Evolutionary conservation across 306 rosid genomes (phyloP).

Genomic region (Fagus crenata): DNA sequence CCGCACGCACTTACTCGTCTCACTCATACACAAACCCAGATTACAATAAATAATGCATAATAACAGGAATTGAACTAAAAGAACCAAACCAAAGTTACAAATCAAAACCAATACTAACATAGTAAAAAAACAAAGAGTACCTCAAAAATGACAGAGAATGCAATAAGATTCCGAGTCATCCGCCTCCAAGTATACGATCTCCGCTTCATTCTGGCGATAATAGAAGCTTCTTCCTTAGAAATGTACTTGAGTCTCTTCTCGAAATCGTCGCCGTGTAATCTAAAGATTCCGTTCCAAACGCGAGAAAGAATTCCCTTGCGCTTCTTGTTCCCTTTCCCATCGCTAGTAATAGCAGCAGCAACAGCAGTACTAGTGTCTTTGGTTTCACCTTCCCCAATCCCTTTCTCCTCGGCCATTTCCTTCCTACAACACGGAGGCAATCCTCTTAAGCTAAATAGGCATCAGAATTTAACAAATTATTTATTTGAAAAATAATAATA

Average conservation of each 20-base stretch:
- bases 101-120: too few relatives aligned
- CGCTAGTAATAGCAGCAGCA: slow-evolving; percentile 7
- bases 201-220: slow-evolving; percentile 60
- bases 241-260: slow-evolving; percentile 87
- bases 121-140: slow-evolving; percentile 30
- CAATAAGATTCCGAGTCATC: slow-evolving; percentile 51
- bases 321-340: slow-evolving; percentile 53
- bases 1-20: too few relatives aligned
- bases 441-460: neutral
- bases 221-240: slow-evolving; percentile 83
- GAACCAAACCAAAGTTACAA: too few relatives aligned
- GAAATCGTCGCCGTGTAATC: slow-evolving; percentile 75
- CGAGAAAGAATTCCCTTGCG: slow-evolving; percentile 60
- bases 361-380: slow-evolving; percentile 44
- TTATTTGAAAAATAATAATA: too few relatives aligned
- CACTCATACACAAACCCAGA: neutral
- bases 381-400: slow-evolving; percentile 52
- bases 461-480: too few relatives aligned
- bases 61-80: neutral
- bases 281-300: slow-evolving; percentile 67
- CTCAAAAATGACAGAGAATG: slow-evolving; percentile 80
- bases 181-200: slow-evolving; percentile 66
- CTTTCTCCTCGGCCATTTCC: slow-evolving; percentile 76
- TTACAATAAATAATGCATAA: neutral
- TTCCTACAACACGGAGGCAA: neutral